Conservation (phyloP, 2,329 filamentous ascomycete genomes). For the Atkinsonella hypoxylon region DNA sequence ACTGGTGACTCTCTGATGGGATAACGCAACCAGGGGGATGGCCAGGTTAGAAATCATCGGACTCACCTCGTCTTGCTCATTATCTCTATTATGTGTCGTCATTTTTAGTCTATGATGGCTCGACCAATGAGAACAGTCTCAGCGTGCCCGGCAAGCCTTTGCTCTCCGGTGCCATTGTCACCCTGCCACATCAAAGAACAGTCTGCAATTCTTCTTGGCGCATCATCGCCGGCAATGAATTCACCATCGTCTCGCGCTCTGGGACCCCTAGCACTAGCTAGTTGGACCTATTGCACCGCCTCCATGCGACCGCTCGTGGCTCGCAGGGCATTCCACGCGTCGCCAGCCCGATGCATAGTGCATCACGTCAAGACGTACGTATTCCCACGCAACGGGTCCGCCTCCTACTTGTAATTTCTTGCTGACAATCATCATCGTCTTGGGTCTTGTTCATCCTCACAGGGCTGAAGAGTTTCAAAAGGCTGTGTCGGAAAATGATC, state of each 20-base stretch:
- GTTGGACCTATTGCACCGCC: neutral
- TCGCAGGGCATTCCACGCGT: constrained; percentile 21
- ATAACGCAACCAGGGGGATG: too few relatives aligned
- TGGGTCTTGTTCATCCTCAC: neutral
- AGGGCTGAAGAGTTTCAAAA: constrained; percentile 49
- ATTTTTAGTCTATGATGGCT: neutral
- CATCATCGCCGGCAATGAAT: too few relatives aligned
- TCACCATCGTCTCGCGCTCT: neutral
- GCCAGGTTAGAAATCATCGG: too few relatives aligned
- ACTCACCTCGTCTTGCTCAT: neutral
- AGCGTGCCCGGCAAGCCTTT: neutral
- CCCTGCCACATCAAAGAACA: neutral
- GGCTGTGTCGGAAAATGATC: constrained; percentile 37
- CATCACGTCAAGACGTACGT: constrained; percentile 29
- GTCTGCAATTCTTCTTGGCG: too few relatives aligned
- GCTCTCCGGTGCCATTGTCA: neutral
- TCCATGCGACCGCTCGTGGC: constrained; percentile 3
- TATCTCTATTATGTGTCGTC: too few relatives aligned
- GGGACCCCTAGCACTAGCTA: neutral
- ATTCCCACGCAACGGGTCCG: neutral
- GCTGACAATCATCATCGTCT: neutral
- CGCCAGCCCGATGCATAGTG: constrained; percentile 31
- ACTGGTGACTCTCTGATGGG: too few relatives aligned
- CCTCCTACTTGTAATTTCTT: neutral
- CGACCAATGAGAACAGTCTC: neutral